Evolutionary conservation across 2,329 filamentous ascomycete genomes (phyloP).

Genomic region (Thyridium curvatum): DNA sequence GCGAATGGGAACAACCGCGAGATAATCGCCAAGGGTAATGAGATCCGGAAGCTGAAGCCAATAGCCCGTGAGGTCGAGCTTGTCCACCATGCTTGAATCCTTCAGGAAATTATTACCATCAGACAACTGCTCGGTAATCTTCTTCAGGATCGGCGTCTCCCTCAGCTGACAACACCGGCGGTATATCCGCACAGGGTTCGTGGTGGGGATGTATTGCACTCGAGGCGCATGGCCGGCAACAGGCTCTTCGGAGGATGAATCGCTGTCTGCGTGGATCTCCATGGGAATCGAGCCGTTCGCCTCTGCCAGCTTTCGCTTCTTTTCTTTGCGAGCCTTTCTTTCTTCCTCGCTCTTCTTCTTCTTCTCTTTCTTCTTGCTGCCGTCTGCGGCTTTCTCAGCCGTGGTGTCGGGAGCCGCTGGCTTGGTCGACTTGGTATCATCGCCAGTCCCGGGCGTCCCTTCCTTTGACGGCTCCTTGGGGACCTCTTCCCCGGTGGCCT

Average conservation of each 20-base stretch:
- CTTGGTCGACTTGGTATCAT: conserved; percentile 14
- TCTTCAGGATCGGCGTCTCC: conserved; percentile 87
- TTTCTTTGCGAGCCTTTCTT: conserved; percentile 85
- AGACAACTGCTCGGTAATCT: conserved; percentile 81
- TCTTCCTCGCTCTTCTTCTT: conserved; percentile 94
- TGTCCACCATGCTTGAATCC: conserved; percentile 70
- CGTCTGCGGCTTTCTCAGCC: conserved; percentile 16
- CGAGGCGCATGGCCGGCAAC: conserved; percentile 28
- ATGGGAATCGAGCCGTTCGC: conserved; percentile 83
- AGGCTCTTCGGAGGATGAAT: conserved; percentile 39
- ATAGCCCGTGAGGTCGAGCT: conserved; percentile 79
- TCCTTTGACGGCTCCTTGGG: conserved; percentile 33
- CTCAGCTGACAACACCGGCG: conserved; percentile 88
- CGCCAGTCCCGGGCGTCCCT: conserved; percentile 10
- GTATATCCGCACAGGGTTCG: conserved; percentile 88
- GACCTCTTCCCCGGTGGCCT: conserved; percentile 31
- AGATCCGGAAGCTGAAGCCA: conserved; percentile 78
- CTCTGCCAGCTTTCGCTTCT: conserved; percentile 76
- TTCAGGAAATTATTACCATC: conserved; percentile 59
- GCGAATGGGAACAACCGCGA: conserved; percentile 86
- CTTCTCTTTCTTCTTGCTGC: conserved; percentile 80
- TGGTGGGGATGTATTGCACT: conserved; percentile 68
- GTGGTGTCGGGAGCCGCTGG: conserved; percentile 2
- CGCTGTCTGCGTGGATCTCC: conserved; percentile 69
- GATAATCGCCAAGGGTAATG: conserved; percentile 83